These are phyloP conservation scores for Pyrenophora graminea DNA, from an alignment of 2,329 filamentous ascomycete genomes.

Conservation along the genomic window DNA sequence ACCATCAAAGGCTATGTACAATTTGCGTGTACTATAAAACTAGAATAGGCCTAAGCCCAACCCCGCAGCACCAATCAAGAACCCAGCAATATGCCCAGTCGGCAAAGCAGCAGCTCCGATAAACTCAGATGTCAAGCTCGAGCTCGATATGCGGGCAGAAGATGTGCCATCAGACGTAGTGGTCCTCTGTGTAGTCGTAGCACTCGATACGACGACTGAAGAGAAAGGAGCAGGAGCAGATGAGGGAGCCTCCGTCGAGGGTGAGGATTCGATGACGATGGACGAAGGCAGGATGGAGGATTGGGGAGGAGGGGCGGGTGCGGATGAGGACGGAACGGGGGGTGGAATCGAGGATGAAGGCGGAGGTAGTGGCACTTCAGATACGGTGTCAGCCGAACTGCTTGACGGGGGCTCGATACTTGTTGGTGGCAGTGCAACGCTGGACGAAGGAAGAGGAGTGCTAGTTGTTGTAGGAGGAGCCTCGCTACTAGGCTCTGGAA, in stretches of 20 bases:
- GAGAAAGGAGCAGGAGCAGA: not conserved
- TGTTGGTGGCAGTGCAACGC: constrained; percentile 1
- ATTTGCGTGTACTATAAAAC: not conserved
- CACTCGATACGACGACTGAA: constrained; percentile 10
- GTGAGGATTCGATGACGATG: not conserved
- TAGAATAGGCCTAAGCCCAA: constrained; percentile 31
- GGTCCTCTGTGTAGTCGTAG: constrained; percentile 15
- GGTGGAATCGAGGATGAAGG: constrained; percentile 1
- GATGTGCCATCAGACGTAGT: constrained; percentile 6
- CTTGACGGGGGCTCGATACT: constrained; percentile 24
- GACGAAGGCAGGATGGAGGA: not conserved
- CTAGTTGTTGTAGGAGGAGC: constrained; percentile 13
- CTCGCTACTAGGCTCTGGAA: constrained; percentile 12
- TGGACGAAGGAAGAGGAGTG: constrained; percentile 8
- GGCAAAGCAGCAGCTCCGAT: constrained; percentile 24
- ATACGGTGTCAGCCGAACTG: constrained; percentile 28
- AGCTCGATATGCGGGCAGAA: constrained; percentile 7
- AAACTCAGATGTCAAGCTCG: constrained; percentile 13
- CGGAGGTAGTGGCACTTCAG: constrained; percentile 20
- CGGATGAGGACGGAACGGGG: constrained; percentile 1
- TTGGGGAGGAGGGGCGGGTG: not conserved
- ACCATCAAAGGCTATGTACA: too few species aligned
- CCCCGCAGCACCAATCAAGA: constrained; percentile 31
- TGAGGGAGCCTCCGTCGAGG: not conserved
- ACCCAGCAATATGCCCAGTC: constrained; percentile 22